These are phyloP conservation scores for Metschnikowia amazonensis DNA, from an alignment of 805 yeast species.

Conservation along the genomic window DNA sequence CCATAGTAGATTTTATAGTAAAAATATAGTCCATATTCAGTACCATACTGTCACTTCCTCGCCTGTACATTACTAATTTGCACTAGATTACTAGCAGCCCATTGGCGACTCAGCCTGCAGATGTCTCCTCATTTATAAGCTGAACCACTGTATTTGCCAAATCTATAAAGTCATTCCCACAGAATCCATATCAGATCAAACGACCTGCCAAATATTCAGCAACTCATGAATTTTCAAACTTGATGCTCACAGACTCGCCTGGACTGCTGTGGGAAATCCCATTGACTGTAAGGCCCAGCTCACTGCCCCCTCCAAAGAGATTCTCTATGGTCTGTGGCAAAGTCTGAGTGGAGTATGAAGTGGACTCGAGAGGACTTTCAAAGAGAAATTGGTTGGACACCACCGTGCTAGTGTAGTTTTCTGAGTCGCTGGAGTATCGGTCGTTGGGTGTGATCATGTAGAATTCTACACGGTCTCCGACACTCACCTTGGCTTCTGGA, in stretches of 20 bases:
- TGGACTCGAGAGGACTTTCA: conserved; percentile 34
- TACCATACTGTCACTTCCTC: too few species aligned
- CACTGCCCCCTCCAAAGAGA: conserved; percentile 20
- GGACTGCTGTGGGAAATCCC: conserved; percentile 17
- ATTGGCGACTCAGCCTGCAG: too few species aligned
- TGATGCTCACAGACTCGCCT: conserved; percentile 16
- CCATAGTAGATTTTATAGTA: too few species aligned
- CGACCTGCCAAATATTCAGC: too few species aligned
- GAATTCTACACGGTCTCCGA: conserved; percentile 49
- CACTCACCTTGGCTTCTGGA: conserved; percentile 45
- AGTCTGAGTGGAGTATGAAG: conserved; percentile 15
- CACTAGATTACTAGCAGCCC: too few species aligned
- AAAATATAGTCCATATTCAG: too few species aligned
- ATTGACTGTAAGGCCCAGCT: conserved; percentile 13
- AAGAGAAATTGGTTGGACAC: conserved; percentile 19
- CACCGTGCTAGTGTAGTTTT: neutral
- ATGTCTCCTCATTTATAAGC: too few species aligned
- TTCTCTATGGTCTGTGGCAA: conserved; percentile 11
- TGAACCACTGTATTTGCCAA: too few species aligned
- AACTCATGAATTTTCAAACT: neutral
- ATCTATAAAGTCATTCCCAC: too few species aligned
- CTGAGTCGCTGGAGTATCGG: conserved; percentile 12
- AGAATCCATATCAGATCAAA: too few species aligned
- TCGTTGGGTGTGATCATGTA: conserved; percentile 41
- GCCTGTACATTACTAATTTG: too few species aligned